phyloP scores from a whole-genome alignment of 768 basidiomycete genomes.

The Lactarius akahatsu region DNA sequence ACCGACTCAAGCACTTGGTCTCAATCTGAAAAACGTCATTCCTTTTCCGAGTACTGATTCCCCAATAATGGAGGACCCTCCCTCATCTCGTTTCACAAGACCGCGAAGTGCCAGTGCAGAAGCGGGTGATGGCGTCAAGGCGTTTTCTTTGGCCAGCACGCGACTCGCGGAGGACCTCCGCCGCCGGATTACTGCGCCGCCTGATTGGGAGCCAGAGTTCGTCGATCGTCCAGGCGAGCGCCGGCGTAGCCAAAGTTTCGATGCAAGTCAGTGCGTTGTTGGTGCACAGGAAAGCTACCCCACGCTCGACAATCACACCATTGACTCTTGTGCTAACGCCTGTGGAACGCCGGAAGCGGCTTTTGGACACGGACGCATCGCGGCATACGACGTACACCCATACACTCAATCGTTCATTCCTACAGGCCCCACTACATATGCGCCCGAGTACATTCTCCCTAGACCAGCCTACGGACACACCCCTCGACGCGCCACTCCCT shows the following conservation, averaged over 20 bases:
- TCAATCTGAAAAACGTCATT: conserved; percentile 15
- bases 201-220: conserved; percentile 21
- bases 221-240: conserved; percentile 24
- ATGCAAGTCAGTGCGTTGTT: conserved; percentile 11
- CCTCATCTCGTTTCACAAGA: conserved; percentile 12
- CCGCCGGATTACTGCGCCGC: conserved; percentile 20
- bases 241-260: conserved; percentile 29
- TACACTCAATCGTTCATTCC: conserved; percentile 26
- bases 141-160: conserved; percentile 27
- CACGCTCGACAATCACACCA: not conserved
- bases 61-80: conserved; percentile 8
- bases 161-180: conserved; percentile 27
- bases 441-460: conserved; percentile 26
- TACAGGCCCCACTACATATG: conserved; percentile 19
- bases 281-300: conserved; percentile 10
- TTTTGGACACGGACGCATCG: conserved; percentile 12
- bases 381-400: conserved; percentile 13
- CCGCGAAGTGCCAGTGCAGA: conserved; percentile 30
- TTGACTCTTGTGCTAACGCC: conserved; percentile 6
- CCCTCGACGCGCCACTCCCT: conserved; percentile 14
- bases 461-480: conserved; percentile 19
- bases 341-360: conserved; percentile 3
- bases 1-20: conserved; percentile 12
- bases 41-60: conserved; percentile 24
- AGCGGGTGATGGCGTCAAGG: conserved; percentile 30